A percentile compares a stretch with the other conserved stretches of the same genome.
phyloP scores from a whole-genome alignment of 1,284 basidiomycete species.

The Cerioporus squamosus region DNA sequence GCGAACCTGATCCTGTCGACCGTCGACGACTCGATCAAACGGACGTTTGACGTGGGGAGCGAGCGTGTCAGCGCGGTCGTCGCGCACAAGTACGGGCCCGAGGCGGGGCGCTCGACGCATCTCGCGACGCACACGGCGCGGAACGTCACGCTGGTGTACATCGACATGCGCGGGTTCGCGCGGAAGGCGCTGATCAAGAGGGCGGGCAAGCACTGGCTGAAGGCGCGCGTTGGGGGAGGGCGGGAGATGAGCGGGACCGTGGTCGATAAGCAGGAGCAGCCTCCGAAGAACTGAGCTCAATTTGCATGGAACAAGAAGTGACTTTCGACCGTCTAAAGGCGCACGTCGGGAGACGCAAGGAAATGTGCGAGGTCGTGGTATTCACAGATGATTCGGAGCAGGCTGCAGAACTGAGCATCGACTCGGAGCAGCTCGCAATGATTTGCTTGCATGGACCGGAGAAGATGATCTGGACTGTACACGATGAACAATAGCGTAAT shows the following conservation, averaged over 20 bases:
- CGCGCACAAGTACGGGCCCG: slow-evolving; percentile 70
- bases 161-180: slow-evolving; percentile 76
- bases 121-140: slow-evolving; percentile 62
- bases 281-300: not conserved
- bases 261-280: slow-evolving; percentile 14
- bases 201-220: slow-evolving; percentile 59
- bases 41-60: slow-evolving; percentile 62
- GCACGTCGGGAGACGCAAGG: too few species aligned
- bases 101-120: slow-evolving; percentile 60
- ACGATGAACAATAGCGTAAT: too few species aligned
- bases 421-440: too few species aligned
- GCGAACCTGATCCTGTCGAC: slow-evolving; percentile 77
- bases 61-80: slow-evolving; percentile 60
- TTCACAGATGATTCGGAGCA: too few species aligned
- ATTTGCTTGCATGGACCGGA: too few species aligned
- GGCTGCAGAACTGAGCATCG: too few species aligned
- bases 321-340: too few species aligned
- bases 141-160: slow-evolving; percentile 78
- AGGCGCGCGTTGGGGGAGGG: slow-evolving; percentile 35
- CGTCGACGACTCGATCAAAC: slow-evolving; percentile 66
- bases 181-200: slow-evolving; percentile 68
- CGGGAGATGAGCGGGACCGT: slow-evolving; percentile 21
- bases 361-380: too few species aligned
- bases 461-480: too few species aligned
- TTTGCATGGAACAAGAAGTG: too few species aligned